Base-by-base conservation (phyloP, 2,329 filamentous ascomycete species). In the Xylaria sp. region DNA sequence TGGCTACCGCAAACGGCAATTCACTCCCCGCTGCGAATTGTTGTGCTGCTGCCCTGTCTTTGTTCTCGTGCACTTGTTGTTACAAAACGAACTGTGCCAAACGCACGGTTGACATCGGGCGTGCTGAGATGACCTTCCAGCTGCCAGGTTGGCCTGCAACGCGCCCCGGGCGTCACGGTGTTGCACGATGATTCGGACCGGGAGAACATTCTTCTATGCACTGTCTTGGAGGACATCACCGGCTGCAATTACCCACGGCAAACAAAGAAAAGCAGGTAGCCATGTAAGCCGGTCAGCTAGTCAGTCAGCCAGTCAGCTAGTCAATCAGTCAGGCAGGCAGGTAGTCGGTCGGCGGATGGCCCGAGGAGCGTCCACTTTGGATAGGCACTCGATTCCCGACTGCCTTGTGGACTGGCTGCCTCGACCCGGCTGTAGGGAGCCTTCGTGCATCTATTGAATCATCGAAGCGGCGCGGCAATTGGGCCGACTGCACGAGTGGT, bases 221-320 rank as follows among this genome's bases (percentile, higher is more conserved):
- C 41, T 23, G 25, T 67, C 20, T 60, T 48, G 52, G 57, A 36
- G 41, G 23, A 57, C 48, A 48, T 65, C 36, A 36, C 39, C 39
- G 28, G 56, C 60, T 75, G 74, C 74, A 74, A 63, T 67, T 64
- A 60, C 43, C 75, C 73, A 67, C 67, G 66, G 66, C 43, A 65
- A 71, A 72, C 69, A 69, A 73, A 54, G 74, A 23, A 23, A 25
- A 49, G 46, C 68, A 75, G 67, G 68, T 70, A 73, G 71, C 75
- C 73, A 63, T 58, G 39, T 33, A 7, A 36, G 20, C 23, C 23
- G 23, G 39, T 25, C 28, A 28, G 3, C 28, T 5, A 36, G 33
- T 36, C 31, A 31, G 31, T 31, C 33, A 36, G 6, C 10, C 33
- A 36, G 33, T 36, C 33, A 36, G 6, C 9, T 8, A 33, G 31